phyloP scores from a whole-genome alignment of 129 eudicot genomes.

The Tanacetum coccineum region DNA sequence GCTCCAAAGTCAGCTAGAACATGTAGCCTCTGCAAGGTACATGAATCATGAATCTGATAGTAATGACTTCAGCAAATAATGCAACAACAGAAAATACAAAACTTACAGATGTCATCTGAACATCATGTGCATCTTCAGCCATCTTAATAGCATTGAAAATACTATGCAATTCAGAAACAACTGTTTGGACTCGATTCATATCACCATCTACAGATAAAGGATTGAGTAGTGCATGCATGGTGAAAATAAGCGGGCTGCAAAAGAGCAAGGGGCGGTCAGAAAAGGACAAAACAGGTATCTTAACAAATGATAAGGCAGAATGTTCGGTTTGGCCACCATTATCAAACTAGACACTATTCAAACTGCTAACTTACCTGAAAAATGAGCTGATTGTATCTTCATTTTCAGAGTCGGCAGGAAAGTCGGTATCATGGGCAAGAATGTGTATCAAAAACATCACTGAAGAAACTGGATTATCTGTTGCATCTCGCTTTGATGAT shows the following conservation, averaged over 20 bases:
- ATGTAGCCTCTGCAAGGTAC: conserved; percentile 76
- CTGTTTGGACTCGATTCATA: conserved; percentile 30
- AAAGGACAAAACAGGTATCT: background rate
- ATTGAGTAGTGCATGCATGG: conserved; percentile 57
- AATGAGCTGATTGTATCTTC: conserved; percentile 43
- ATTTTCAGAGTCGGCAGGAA: conserved; percentile 51
- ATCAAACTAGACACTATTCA: conserved; percentile 1
- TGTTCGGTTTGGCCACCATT: too few relatives aligned
- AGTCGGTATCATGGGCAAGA: conserved; percentile 75
- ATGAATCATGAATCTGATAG: conserved; percentile 8
- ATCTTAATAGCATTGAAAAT: conserved; percentile 73
- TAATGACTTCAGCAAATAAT: conserved; percentile 6
- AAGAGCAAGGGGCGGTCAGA: conserved; percentile 15
- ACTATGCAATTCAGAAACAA: conserved; percentile 43
- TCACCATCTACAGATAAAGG: conserved; percentile 42
- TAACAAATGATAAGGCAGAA: too few relatives aligned
- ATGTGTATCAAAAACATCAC: conserved; percentile 72
- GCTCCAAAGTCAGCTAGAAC: conserved; percentile 69
- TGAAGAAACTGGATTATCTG: conserved; percentile 57
- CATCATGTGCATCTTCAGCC: conserved; percentile 81
- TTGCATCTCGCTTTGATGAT: conserved; percentile 32
- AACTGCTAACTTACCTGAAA: conserved; percentile 47
- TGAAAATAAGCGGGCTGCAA: conserved; percentile 73
- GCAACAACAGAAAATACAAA: conserved; percentile 11
- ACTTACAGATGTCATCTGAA: conserved; percentile 69